Percentiles rank a stretch among this genome's conserved stretches.
phyloP scores from a whole-genome alignment of 805 yeast genomes.

The Clavispora phyllophila region DNA sequence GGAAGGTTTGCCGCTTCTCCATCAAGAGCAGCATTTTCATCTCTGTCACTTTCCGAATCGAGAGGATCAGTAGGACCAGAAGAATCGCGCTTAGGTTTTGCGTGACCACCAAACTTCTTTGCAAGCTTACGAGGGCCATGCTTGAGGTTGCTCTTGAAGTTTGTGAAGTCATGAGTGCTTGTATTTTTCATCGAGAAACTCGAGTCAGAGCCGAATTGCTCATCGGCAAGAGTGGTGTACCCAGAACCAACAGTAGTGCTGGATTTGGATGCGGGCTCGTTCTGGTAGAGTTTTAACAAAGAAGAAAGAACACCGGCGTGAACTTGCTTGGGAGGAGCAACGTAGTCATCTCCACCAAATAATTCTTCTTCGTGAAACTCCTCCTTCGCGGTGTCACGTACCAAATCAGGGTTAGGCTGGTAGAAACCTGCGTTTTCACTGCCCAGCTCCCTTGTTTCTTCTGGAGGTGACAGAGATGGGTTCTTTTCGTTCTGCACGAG shows the following conservation, averaged over 20 bases:
- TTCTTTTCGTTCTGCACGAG: constrained; percentile 1
- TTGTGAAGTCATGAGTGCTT: constrained; percentile 19
- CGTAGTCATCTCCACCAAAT: constrained; percentile 34
- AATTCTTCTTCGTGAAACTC: constrained; percentile 26
- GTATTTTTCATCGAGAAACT: constrained; percentile 2
- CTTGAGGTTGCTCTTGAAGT: constrained; percentile 26
- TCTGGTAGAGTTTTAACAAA: constrained; percentile 63
- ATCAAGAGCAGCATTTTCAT: constrained; percentile 5
- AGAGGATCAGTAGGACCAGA: not conserved
- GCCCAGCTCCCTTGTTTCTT: not conserved
- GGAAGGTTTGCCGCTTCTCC: constrained; percentile 26
- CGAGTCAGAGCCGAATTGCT: constrained; percentile 9
- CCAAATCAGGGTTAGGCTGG: constrained; percentile 44
- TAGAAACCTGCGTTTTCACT: constrained; percentile 14
- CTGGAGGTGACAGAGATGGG: not conserved
- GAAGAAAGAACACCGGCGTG: constrained; percentile 86
- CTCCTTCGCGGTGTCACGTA: constrained; percentile 28
- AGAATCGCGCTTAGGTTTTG: not conserved
- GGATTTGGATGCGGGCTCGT: constrained; percentile 30
- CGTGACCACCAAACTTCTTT: constrained; percentile 10
- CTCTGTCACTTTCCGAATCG: constrained; percentile 2
- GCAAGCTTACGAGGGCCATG: constrained; percentile 21
- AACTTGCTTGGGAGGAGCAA: constrained; percentile 57
- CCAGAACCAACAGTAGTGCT: constrained; percentile 21
- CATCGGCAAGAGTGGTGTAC: constrained; percentile 22